These are phyloP conservation scores for Pyrenochaeta sp. DNA, from an alignment of 2,329 filamentous ascomycete genomes.

Conservation along the genomic window DNA sequence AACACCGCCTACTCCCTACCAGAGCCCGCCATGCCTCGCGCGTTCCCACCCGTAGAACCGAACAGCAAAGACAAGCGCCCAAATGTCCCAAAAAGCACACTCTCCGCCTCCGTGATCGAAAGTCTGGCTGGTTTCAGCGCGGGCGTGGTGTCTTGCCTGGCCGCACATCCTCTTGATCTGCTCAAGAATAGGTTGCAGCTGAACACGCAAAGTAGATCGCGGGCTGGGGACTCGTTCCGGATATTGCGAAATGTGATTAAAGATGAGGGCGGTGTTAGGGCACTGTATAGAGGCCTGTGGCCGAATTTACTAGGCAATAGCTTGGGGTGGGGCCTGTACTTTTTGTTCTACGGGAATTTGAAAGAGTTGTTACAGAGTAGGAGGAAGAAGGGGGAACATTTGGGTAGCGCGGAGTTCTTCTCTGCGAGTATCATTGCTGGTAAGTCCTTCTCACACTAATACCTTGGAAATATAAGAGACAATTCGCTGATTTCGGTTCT, in stretches of 20 bases:
- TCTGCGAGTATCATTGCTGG: conserved; percentile 71
- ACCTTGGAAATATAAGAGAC: neutral
- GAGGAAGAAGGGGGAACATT: conserved; percentile 50
- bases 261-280: conserved; percentile 67
- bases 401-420: conserved; percentile 79
- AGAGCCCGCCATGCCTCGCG: conserved; percentile 56
- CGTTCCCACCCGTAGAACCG: conserved; percentile 57
- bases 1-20: conserved; percentile 11
- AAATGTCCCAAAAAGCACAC: conserved; percentile 39
- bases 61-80: conserved; percentile 47
- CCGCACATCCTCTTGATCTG: conserved; percentile 91
- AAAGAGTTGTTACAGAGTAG: conserved; percentile 62
- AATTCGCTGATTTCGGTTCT: conserved; percentile 15
- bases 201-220: conserved; percentile 51
- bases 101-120: conserved; percentile 79
- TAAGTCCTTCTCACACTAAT: conserved; percentile 39
- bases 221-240: conserved; percentile 62
- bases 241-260: conserved; percentile 61
- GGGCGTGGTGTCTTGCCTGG: conserved; percentile 84
- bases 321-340: conserved; percentile 90
- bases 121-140: conserved; percentile 89
- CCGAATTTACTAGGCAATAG: conserved; percentile 93
- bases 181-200: conserved; percentile 94
- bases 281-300: conserved; percentile 87
- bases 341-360: conserved; percentile 74